A percentile compares a stretch with the other conserved stretches of the same genome.
phyloP scores from a whole-genome alignment of 306 rosid species.

The Bauhinia variegata region DNA sequence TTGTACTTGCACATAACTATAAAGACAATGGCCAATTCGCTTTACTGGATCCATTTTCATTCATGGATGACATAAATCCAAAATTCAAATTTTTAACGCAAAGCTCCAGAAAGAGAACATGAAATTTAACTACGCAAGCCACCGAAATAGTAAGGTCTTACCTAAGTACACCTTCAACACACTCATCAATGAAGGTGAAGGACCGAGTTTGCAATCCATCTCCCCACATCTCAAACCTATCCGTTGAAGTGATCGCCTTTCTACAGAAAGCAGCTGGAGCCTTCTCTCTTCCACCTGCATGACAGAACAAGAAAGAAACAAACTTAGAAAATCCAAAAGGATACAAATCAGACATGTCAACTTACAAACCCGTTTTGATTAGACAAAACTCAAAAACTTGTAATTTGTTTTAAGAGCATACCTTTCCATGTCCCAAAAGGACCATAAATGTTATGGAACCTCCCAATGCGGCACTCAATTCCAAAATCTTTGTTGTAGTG shows the following conservation, averaged over 20 bases:
- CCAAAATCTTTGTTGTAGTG: constrained; percentile 94
- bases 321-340: constrained; percentile 29
- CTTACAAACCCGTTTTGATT: neutral
- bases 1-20: neutral
- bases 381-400: constrained; percentile 5
- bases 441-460: constrained; percentile 97
- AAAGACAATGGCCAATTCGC: constrained; percentile 20
- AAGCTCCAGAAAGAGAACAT: constrained; percentile 6
- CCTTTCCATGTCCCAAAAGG: constrained; percentile 99
- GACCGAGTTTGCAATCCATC: constrained; percentile 97
- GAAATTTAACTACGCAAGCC: neutral
- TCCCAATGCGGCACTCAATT: constrained; percentile 91
- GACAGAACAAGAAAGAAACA: constrained; percentile 33
- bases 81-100: constrained; percentile 12
- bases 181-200: constrained; percentile 97
- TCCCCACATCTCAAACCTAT: constrained; percentile 99
- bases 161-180: constrained; percentile 99
- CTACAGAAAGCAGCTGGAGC: constrained; percentile 99
- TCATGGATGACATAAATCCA: constrained; percentile 11
- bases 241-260: constrained; percentile 73
- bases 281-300: constrained; percentile 94
- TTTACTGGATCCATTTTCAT: constrained; percentile 4
- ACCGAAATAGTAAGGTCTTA: constrained; percentile 39
- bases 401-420: constrained; percentile 35
- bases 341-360: constrained; percentile 3